Evolutionary conservation across 257 asterid species (phyloP).

Genomic region (Solanum ossicruentum): DNA sequence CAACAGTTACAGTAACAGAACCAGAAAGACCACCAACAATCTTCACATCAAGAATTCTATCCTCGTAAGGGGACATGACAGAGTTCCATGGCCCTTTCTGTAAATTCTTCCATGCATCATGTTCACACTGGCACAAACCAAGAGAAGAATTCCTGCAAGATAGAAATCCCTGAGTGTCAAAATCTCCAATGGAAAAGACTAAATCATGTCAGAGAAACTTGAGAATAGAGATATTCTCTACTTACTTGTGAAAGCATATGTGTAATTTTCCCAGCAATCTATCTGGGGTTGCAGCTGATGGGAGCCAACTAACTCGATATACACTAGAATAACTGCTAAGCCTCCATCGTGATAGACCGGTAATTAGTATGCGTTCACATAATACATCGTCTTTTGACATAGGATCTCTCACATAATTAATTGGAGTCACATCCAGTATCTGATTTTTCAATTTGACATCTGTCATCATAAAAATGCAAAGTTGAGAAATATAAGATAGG

Average conservation of each 20-base stretch:
- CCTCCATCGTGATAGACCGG: slow-evolving; percentile 59
- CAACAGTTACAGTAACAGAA: slow-evolving; percentile 39
- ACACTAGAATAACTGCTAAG: slow-evolving; percentile 64
- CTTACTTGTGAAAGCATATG: slow-evolving; percentile 71
- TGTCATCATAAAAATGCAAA: slow-evolving; percentile 8
- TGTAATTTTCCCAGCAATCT: slow-evolving; percentile 43
- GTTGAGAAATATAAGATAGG: background rate
- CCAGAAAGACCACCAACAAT: slow-evolving; percentile 52
- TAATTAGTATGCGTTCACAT: slow-evolving; percentile 53
- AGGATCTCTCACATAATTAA: slow-evolving; percentile 17
- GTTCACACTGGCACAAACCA: slow-evolving; percentile 54
- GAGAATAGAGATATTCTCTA: background rate
- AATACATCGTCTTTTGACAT: slow-evolving; percentile 27
- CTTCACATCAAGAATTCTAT: slow-evolving; percentile 65
- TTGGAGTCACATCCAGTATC: slow-evolving; percentile 49
- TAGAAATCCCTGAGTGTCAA: background rate
- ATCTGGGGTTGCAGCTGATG: slow-evolving; percentile 58
- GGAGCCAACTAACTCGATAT: slow-evolving; percentile 44
- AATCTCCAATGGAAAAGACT: background rate
- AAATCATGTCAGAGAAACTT: background rate
- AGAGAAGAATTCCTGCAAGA: slow-evolving; percentile 67
- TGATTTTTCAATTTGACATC: slow-evolving; percentile 39
- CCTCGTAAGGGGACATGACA: slow-evolving; percentile 56
- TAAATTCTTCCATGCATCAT: slow-evolving; percentile 54
- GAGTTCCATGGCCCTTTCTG: slow-evolving; percentile 50